Base-by-base conservation (phyloP, 176 grass and related monocot species). In the Carex littledalei region DNA sequence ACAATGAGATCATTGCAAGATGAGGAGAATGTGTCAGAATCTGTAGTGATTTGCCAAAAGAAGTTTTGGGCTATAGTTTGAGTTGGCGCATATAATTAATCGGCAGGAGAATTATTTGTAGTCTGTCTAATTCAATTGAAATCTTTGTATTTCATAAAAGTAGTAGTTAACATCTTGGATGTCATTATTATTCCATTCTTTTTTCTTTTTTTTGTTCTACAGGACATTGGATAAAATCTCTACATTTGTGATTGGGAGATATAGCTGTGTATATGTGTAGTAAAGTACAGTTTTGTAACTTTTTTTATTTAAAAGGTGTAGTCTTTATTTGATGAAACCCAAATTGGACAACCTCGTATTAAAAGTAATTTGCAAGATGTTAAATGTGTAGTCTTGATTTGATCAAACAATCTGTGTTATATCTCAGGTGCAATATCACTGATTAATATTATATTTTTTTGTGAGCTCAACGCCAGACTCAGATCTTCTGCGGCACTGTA, bases 51-150 rank as follows among this genome's bases (percentile, higher is more conserved):
- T 75, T 99, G 80, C 72, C 90, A 90, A 83, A 99, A 92, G 90
- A 99, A 95, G 84, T 99, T 99, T 82, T 95, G 96, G 96, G 87
- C 93, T 77, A 87, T 99, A 37, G 61, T 91, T 84, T 95, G 86
- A 99, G 85, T 60, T 87, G 63, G 26, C 37, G 6, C 52, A 55
- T 13, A 78, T 13, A 78, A 53, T 29, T 56, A 78, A 8, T 8
- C 3, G 55, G 2, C 16, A 55, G 49, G 15, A 63, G 20, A 18
- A 53, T 53, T 8, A 53, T 76, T 56, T 56, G 74, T 31, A 56
- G 18, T 2, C 18, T 3, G 24, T 15, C 32, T 31, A 31, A 56
- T 78, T 32, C 60, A 24, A 63, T 63, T 63, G 60, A 63, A 63
- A 9, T 63, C n/a, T 24, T 20, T 24, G 43, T 45, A 41, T 20